Evolutionary conservation across 148 eudicot species (phyloP), one percentile per base, ranked within the genome.

Genomic region (Camellia japonica): DNA sequence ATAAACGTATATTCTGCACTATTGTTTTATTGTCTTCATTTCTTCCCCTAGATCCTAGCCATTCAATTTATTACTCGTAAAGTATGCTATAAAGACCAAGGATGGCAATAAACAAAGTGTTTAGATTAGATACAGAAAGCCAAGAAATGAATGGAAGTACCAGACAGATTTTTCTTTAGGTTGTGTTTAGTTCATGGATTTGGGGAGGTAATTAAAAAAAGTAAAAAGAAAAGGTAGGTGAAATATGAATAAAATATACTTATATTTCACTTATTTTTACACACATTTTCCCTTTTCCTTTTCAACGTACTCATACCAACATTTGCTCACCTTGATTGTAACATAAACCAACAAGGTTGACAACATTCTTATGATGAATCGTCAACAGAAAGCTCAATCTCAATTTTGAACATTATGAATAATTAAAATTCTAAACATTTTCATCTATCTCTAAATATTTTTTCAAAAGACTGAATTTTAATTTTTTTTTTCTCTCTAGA

Each of bases 341-440:
- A 78, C 91, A 89, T 80, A 89, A 89, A 43, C 91, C 91, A 9
- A 83, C 88, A 61, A 89, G 89, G 80, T 84, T 59, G 71, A 89
- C 89, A 8, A 89, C 89, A 79, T 89, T 89, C 76, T 87, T 89
- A 76, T 89, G 91, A 83, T 89, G 89, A 82, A 89, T 85, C 23
- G 88, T 71, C 11, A 89, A 87, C 13, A 89, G 42, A 78, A 78
- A 89, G 88, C 78, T 89, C 91, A 23, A 89, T 89, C 81, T 89
- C 91, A 0, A 87, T 85, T 84, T 87, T 89, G 56, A 89, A 89
- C 38, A 30, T 1, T 30, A 30, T 30, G 0, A 30, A 30, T 30
- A 30, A 30, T 30, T 30, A 30, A 30, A 30, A 30, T 30, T 30
- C 38, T 30, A 30, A 30, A 30, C 38, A 30, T 30, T 30, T 30